Evolutionary conservation across 345 rosid species (phyloP).

Genomic region (Heritiera fomes): DNA sequence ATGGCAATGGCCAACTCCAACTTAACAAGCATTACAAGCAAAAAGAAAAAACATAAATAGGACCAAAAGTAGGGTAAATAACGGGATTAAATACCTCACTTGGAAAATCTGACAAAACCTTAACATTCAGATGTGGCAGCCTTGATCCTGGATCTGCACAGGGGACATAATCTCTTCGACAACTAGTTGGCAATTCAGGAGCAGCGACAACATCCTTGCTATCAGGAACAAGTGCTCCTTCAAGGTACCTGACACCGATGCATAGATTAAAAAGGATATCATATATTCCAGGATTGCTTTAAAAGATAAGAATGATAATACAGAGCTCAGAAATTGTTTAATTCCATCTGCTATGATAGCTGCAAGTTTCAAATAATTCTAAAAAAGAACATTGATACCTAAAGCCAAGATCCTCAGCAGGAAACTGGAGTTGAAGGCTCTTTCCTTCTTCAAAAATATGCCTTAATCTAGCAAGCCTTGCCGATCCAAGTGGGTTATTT

Average conservation of each 20-base stretch:
- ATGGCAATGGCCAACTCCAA: neutral
- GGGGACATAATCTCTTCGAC: constrained; percentile 79
- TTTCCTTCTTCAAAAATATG: constrained; percentile 81
- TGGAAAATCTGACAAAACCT: constrained; percentile 42
- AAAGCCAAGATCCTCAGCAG: constrained; percentile 99
- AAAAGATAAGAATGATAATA: neutral
- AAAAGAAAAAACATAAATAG: neutral
- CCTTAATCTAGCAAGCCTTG: constrained; percentile 72
- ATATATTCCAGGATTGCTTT: neutral
- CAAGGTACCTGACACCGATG: constrained; percentile 53
- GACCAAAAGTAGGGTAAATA: too few species aligned
- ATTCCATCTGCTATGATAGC: neutral
- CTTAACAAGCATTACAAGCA: neutral
- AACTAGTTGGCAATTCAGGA: constrained; percentile 59
- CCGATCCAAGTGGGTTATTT: constrained; percentile 72
- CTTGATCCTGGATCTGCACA: constrained; percentile 80
- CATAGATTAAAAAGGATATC: constrained; percentile 12
- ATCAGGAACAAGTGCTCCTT: constrained; percentile 80
- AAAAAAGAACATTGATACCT: constrained; percentile 48
- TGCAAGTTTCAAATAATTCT: constrained; percentile 11
- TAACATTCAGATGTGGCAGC: constrained; percentile 80
- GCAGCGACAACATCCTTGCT: constrained; percentile 25
- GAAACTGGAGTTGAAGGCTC: constrained; percentile 94
- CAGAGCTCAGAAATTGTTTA: neutral
- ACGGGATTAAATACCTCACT: constrained; percentile 39